Percentiles rank a stretch among this genome's conserved stretches.
phyloP scores from a whole-genome alignment of 1,284 basidiomycete genomes.

The Papiliotrema flavescens region DNA sequence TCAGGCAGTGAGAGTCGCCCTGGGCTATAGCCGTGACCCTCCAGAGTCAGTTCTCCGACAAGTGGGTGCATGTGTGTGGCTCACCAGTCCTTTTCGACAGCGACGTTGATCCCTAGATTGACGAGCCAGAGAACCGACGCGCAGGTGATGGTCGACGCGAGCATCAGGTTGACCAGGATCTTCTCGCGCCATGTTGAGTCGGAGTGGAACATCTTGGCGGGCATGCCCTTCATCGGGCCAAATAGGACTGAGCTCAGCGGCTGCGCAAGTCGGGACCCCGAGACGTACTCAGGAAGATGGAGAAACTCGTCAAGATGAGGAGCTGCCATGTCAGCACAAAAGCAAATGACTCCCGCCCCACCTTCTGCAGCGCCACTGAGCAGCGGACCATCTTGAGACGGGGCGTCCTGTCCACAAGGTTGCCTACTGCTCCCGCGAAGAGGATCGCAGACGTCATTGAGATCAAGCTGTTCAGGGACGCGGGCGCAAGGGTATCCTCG shows the following conservation, averaged over 20 bases:
- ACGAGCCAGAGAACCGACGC: neutral
- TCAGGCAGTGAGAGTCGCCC: neutral
- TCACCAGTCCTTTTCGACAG: slow-evolving; percentile 4
- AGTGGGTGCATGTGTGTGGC: neutral
- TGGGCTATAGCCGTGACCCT: slow-evolving; percentile 5
- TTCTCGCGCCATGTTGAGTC: neutral
- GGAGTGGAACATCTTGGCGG: neutral
- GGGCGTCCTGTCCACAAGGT: neutral
- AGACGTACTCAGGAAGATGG: neutral
- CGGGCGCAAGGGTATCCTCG: neutral
- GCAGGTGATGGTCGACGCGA: neutral
- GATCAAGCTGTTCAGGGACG: neutral
- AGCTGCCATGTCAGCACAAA: neutral
- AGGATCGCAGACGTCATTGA: neutral
- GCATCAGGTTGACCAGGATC: neutral
- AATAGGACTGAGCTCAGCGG: neutral
- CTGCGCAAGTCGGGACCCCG: too few species aligned
- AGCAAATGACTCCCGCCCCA: neutral
- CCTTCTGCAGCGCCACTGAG: neutral
- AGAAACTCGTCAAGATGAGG: neutral
- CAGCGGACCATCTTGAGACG: neutral
- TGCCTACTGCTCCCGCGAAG: neutral
- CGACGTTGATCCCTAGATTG: slow-evolving; percentile 1
- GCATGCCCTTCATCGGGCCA: neutral
- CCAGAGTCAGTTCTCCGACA: too few species aligned